These are phyloP conservation scores for Lavandula angustifolia DNA, from an alignment of 257 asterid genomes.

Conservation along the genomic window DNA sequence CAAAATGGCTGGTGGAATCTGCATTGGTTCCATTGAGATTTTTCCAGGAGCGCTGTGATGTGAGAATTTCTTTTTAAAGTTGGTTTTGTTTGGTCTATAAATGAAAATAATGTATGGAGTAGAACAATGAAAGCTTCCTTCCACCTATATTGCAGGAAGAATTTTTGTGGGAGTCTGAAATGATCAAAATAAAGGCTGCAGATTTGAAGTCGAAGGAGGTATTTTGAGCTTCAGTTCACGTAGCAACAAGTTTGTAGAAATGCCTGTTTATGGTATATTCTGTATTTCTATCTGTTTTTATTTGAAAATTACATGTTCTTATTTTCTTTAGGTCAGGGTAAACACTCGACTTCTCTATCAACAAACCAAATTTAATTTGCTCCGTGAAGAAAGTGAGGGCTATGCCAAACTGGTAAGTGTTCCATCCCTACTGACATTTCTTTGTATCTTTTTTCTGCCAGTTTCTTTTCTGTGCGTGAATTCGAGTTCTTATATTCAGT, in stretches of 20 bases:
- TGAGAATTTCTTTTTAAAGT: conserved; percentile 34
- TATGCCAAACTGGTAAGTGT: conserved; percentile 90
- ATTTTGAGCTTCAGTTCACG: conserved; percentile 28
- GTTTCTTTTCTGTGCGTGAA: conserved; percentile 14
- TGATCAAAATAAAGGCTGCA: conserved; percentile 93
- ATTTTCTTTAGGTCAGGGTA: conserved; percentile 81
- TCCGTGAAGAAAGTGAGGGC: conserved; percentile 99
- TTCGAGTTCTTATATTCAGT: conserved; percentile 3
- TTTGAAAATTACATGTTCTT: conserved; percentile 29
- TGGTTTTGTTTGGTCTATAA: conserved; percentile 16
- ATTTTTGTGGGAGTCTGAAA: conserved; percentile 89
- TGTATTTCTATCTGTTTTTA: conserved; percentile 22
- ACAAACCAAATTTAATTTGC: conserved; percentile 97
- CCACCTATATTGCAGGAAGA: conserved; percentile 70
- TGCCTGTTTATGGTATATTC: conserved; percentile 20
- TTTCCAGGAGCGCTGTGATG: conserved; percentile 99
- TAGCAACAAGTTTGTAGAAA: conserved; percentile 8
- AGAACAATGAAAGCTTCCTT: conserved; percentile 25
- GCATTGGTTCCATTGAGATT: conserved; percentile 86
- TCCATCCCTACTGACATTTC: conserved; percentile 20
- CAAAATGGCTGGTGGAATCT: conserved; percentile 97
- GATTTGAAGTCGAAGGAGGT: conserved; percentile 99
- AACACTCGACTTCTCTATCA: conserved; percentile 99
- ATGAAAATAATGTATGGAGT: neutral
- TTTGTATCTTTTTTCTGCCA: conserved; percentile 15